Conservation (phyloP, 352 stramenopile species). For the Pythium pyrilobum region DNA sequence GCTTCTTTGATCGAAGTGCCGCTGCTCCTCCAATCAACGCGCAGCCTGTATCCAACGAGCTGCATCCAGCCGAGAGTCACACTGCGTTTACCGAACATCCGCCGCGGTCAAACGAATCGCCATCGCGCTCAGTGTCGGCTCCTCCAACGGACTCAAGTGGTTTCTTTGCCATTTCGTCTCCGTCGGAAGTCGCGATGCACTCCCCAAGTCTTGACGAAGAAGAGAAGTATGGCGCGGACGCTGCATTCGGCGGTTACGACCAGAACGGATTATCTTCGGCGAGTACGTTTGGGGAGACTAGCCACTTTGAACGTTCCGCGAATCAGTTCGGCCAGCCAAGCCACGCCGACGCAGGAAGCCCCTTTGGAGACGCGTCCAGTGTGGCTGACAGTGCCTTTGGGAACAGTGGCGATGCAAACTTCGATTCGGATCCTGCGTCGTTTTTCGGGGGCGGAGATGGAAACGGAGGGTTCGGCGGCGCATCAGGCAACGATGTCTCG, state of each 20-base stretch:
- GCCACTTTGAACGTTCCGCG: too few species aligned
- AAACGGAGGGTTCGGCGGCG: slow-evolving; percentile 10
- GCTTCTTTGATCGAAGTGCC: slow-evolving; percentile 5
- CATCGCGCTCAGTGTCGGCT: neutral
- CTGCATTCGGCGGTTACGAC: too few species aligned
- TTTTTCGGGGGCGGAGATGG: slow-evolving; percentile 23
- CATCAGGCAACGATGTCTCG: slow-evolving; percentile 11
- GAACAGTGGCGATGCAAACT: neutral
- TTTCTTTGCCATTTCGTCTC: neutral
- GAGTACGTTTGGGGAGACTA: neutral
- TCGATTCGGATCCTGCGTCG: slow-evolving; percentile 20
- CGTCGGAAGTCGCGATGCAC: neutral
- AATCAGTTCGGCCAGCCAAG: neutral
- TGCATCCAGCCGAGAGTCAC: neutral
- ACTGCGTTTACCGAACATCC: neutral
- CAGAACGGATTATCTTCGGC: too few species aligned
- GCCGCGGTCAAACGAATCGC: neutral
- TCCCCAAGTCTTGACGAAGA: neutral
- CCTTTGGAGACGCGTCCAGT: neutral
- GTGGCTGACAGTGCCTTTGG: neutral
- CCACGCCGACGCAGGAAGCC: neutral
- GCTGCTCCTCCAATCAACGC: neutral
- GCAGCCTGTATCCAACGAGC: neutral
- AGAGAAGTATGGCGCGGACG: too few species aligned
- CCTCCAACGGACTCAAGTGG: neutral